Evolutionary conservation across 169 alveolate species (phyloP).

Genomic region (Eimeria sp.): DNA sequence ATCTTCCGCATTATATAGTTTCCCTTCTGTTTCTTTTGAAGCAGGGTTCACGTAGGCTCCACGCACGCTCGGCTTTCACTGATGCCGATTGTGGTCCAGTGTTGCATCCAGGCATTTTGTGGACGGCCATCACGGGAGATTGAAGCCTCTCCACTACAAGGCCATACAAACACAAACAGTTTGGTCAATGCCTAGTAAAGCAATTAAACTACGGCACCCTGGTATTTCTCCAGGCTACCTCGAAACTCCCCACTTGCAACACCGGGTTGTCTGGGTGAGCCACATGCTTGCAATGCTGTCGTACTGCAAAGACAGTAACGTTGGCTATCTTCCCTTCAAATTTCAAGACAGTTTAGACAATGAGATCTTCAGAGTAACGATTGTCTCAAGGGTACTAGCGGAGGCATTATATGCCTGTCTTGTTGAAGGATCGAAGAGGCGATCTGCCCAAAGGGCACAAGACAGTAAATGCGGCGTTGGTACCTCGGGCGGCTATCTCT

Average conservation of each 20-base stretch:
- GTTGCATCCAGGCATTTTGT: neutral
- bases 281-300: slow-evolving; percentile 11
- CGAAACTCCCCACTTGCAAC: neutral
- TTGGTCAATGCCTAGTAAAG: neutral
- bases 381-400: neutral
- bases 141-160: neutral
- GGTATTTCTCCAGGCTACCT: neutral
- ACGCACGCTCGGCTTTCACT: neutral
- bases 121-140: neutral
- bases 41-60: neutral
- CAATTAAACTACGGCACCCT: neutral
- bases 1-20: neutral
- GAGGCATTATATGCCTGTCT: neutral
- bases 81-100: slow-evolving; percentile 14
- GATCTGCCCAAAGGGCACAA: neutral
- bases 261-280: slow-evolving; percentile 11
- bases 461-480: slow-evolving; percentile 7
- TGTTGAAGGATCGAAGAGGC: neutral
- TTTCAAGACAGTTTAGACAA: neutral
- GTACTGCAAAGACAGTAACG: neutral
- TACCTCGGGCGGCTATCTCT: slow-evolving; percentile 82
- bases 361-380: neutral
- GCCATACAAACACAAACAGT: neutral
- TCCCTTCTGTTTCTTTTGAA: neutral
- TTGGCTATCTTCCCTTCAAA: neutral